These are phyloP conservation scores for Venturia aucupariae DNA, from an alignment of 2,329 filamentous ascomycete genomes.

Conservation along the genomic window DNA sequence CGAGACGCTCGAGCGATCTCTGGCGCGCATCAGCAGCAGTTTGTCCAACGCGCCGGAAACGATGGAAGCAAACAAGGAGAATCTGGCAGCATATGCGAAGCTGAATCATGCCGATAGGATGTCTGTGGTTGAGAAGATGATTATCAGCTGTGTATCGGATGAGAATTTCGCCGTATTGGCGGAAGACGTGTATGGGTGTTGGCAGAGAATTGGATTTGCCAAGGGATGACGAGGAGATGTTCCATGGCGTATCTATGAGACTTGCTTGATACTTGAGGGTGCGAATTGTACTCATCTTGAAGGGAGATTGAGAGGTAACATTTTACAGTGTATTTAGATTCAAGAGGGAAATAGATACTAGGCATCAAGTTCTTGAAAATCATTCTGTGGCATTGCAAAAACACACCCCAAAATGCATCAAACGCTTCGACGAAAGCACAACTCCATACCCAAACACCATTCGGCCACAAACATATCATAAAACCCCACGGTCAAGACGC, in stretches of 20 bases:
- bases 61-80: slow-evolving; percentile 11
- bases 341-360: neutral
- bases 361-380: neutral
- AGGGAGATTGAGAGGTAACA: neutral
- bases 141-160: slow-evolving; percentile 41
- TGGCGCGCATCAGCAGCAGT: neutral
- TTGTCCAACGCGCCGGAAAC: neutral
- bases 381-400: neutral
- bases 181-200: slow-evolving; percentile 41
- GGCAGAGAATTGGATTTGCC: slow-evolving; percentile 38
- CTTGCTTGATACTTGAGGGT: neutral
- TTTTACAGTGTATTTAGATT: neutral
- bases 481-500: neutral
- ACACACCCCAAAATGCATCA: neutral
- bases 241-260: neutral
- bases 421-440: too few species aligned
- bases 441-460: too few species aligned
- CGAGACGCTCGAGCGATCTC: neutral
- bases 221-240: neutral
- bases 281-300: neutral
- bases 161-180: slow-evolving; percentile 42
- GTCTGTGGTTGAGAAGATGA: slow-evolving; percentile 39
- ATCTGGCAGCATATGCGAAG: slow-evolving; percentile 27
- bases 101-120: slow-evolving; percentile 33
- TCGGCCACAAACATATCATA: neutral